These are phyloP conservation scores for Iberis pinnata DNA, from an alignment of 345 rosid genomes.

Conservation along the genomic window DNA sequence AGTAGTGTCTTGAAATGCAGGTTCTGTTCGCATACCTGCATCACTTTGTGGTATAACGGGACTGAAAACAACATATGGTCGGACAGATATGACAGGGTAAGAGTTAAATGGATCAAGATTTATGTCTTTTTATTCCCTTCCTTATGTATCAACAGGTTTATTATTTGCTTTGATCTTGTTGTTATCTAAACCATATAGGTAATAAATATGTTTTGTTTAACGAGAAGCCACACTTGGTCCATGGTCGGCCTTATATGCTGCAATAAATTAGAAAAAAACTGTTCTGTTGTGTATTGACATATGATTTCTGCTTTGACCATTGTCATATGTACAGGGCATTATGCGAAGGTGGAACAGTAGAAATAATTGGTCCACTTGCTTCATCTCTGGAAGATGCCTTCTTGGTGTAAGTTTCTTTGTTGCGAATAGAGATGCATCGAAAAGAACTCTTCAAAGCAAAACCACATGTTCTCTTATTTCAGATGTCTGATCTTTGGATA, in stretches of 20 bases:
- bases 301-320: slow-evolving; percentile 2
- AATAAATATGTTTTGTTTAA: neutral
- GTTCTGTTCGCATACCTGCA: slow-evolving; percentile 76
- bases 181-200: slow-evolving; percentile 6
- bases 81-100: slow-evolving; percentile 74
- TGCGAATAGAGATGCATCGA: neutral
- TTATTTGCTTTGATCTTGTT: neutral
- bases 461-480: slow-evolving; percentile 1
- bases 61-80: slow-evolving; percentile 75
- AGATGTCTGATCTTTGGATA: slow-evolving; percentile 12
- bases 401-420: slow-evolving; percentile 54
- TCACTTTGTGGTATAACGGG: slow-evolving; percentile 85
- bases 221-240: neutral
- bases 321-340: slow-evolving; percentile 43
- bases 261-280: neutral
- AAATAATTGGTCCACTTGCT: slow-evolving; percentile 76
- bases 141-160: neutral
- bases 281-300: neutral
- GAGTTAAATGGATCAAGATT: slow-evolving; percentile 1
- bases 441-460: neutral
- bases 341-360: slow-evolving; percentile 71
- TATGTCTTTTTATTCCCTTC: neutral
- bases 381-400: slow-evolving; percentile 73
- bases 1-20: slow-evolving; percentile 38
- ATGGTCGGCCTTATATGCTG: neutral